These are phyloP conservation scores for Panus rudis DNA, from an alignment of 768 basidiomycete species.

Conservation along the genomic window DNA sequence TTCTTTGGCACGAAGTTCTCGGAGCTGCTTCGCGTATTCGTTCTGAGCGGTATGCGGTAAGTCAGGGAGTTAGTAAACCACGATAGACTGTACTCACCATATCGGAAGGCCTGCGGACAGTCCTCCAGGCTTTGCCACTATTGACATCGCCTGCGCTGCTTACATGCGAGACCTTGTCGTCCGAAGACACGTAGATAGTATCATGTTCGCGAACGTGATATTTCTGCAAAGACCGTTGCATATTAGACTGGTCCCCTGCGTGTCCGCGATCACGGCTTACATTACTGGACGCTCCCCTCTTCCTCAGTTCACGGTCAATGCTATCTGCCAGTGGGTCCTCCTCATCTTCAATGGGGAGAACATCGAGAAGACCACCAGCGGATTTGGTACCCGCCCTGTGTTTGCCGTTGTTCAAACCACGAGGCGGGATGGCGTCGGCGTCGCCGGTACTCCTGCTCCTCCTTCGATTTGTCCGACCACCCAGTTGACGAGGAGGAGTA, in stretches of 20 bases:
- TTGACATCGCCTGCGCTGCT: conserved; percentile 77
- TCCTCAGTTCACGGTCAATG: conserved; percentile 68
- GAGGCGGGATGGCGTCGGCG: conserved; percentile 36
- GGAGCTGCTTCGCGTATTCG: conserved; percentile 88
- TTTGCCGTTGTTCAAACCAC: conserved; percentile 6
- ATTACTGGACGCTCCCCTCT: conserved; percentile 40
- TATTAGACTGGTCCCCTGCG: background rate
- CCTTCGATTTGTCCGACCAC: conserved; percentile 44
- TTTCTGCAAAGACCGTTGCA: conserved; percentile 39
- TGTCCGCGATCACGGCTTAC: conserved; percentile 10
- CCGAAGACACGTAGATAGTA: conserved; percentile 72
- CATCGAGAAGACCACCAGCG: conserved; percentile 31
- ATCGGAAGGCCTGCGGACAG: conserved; percentile 84
- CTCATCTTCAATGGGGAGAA: conserved; percentile 31
- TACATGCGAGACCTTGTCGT: conserved; percentile 68
- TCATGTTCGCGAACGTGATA: conserved; percentile 78
- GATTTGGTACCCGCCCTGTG: conserved; percentile 22
- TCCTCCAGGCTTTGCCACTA: conserved; percentile 77
- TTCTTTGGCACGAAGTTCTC: conserved; percentile 70
- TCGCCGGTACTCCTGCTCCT: conserved; percentile 79
- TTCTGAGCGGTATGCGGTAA: conserved; percentile 44
- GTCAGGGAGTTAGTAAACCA: background rate
- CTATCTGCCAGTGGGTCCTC: conserved; percentile 58
- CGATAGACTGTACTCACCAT: conserved; percentile 53
- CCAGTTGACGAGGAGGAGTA: conserved; percentile 22